phyloP scores from a whole-genome alignment of 2,329 filamentous ascomycete species.

The Xylaria sp. region DNA sequence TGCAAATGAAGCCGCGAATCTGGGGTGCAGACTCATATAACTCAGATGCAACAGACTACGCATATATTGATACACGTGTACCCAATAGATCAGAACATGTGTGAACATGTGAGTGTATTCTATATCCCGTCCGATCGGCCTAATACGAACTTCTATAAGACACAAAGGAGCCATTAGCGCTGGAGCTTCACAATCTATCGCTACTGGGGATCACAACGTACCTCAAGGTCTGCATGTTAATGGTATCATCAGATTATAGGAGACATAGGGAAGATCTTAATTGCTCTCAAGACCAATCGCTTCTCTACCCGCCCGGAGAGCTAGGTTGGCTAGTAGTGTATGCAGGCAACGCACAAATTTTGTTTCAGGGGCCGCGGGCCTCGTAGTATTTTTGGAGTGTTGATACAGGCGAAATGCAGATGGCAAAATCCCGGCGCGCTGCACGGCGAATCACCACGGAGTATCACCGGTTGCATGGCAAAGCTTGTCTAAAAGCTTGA shows the following conservation, averaged over 20 bases:
- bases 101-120: slow-evolving; percentile 6
- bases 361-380: slow-evolving; percentile 10
- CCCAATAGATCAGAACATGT: slow-evolving; percentile 15
- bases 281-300: slow-evolving; percentile 1
- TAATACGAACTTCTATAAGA: not conserved
- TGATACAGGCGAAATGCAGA: slow-evolving; percentile 34
- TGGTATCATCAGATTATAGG: not conserved
- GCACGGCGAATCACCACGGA: slow-evolving; percentile 33
- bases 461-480: slow-evolving; percentile 40
- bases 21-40: slow-evolving; percentile 28
- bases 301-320: slow-evolving; percentile 7
- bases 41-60: slow-evolving; percentile 9
- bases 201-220: slow-evolving; percentile 5
- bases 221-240: slow-evolving; percentile 3
- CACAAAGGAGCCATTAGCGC: not conserved
- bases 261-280: slow-evolving; percentile 1
- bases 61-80: slow-evolving; percentile 31
- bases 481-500: slow-evolving; percentile 49
- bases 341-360: slow-evolving; percentile 1
- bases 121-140: not conserved
- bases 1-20: slow-evolving; percentile 26
- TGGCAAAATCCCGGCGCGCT: slow-evolving; percentile 39
- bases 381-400: slow-evolving; percentile 35
- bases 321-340: not conserved
- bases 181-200: not conserved